Percentiles rank a stretch among this genome's conserved stretches.
These are phyloP conservation scores for Naganishia liquefaciens DNA, from an alignment of 1,284 basidiomycete species.

Conservation along the genomic window DNA sequence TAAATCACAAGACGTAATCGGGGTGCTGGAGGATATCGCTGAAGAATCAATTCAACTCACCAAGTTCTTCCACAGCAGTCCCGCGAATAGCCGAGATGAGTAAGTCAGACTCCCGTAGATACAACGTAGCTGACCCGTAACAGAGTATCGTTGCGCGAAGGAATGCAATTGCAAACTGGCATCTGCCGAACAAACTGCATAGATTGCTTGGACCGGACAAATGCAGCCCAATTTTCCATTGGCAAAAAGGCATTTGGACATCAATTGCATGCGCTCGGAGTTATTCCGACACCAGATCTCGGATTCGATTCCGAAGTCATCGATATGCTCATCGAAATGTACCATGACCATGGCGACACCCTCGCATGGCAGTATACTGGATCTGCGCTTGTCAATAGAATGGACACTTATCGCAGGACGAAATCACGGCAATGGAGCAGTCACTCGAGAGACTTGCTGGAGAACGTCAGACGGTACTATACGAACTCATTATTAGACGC, in stretches of 20 bases:
- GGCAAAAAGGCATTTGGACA: slow-evolving; percentile 93
- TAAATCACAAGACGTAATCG: slow-evolving; percentile 93
- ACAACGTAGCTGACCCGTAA: neutral
- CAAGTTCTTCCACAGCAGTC: slow-evolving; percentile 80
- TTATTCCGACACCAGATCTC: slow-evolving; percentile 78
- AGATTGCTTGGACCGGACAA: slow-evolving; percentile 95
- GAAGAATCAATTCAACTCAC: slow-evolving; percentile 91
- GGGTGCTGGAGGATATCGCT: slow-evolving; percentile 90
- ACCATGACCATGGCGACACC: slow-evolving; percentile 93
- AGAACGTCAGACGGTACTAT: slow-evolving; percentile 94
- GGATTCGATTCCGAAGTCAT: slow-evolving; percentile 94
- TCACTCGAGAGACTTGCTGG: slow-evolving; percentile 92
- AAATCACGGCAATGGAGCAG: slow-evolving; percentile 91
- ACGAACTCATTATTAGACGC: slow-evolving; percentile 95
- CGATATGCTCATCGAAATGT: slow-evolving; percentile 98
- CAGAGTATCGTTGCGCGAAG: neutral
- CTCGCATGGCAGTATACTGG: slow-evolving; percentile 96
- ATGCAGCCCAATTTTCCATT: slow-evolving; percentile 96
- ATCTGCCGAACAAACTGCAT: slow-evolving; percentile 90
- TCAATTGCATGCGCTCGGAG: slow-evolving; percentile 91
- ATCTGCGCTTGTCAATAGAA: slow-evolving; percentile 92
- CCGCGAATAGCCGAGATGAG: slow-evolving; percentile 42
- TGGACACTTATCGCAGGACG: slow-evolving; percentile 89
- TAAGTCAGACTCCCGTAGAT: slow-evolving; percentile 32
- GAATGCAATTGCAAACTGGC: slow-evolving; percentile 82